phyloP scores from a whole-genome alignment of 805 yeast genomes.

The Wickerhamiella cacticola region DNA sequence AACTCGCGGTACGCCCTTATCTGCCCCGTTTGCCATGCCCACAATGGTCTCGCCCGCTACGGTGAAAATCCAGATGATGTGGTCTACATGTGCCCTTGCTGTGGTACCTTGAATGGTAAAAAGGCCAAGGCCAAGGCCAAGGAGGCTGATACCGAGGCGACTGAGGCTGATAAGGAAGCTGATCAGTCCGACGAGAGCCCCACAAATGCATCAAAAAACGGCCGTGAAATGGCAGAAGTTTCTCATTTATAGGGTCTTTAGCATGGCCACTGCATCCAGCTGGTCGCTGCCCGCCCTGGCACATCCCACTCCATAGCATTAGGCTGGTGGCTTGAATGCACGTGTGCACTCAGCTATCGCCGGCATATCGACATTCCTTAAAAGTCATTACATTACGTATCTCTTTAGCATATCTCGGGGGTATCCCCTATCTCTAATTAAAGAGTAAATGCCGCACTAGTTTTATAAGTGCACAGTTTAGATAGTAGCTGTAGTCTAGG shows the following conservation, averaged over 20 bases:
- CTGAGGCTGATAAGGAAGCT: not conserved
- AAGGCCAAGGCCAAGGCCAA: not conserved
- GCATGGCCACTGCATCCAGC: not conserved
- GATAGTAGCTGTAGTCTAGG: too few species aligned
- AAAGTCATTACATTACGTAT: too few species aligned
- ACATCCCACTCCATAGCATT: too few species aligned
- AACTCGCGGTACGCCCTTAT: conserved; percentile 58
- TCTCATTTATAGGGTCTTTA: not conserved
- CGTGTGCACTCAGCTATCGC: too few species aligned
- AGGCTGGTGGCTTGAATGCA: too few species aligned
- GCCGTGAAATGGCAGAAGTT: not conserved
- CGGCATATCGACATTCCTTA: too few species aligned
- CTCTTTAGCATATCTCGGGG: too few species aligned
- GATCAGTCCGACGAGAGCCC: not conserved
- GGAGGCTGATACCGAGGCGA: too few species aligned
- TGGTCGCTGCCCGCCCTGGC: too few species aligned
- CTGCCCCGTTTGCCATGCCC: conserved; percentile 51
- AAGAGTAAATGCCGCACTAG: too few species aligned
- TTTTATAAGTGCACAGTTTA: too few species aligned
- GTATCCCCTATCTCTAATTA: too few species aligned
- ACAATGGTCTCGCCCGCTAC: conserved; percentile 76
- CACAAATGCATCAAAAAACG: not conserved
- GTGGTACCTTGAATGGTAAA: conserved; percentile 34
- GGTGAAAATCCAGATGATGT: conserved; percentile 42
- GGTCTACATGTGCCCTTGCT: conserved; percentile 50